Evolutionary conservation across 2,329 filamentous ascomycete genomes (phyloP).

Genomic region (Elsinoe fawcettii): DNA sequence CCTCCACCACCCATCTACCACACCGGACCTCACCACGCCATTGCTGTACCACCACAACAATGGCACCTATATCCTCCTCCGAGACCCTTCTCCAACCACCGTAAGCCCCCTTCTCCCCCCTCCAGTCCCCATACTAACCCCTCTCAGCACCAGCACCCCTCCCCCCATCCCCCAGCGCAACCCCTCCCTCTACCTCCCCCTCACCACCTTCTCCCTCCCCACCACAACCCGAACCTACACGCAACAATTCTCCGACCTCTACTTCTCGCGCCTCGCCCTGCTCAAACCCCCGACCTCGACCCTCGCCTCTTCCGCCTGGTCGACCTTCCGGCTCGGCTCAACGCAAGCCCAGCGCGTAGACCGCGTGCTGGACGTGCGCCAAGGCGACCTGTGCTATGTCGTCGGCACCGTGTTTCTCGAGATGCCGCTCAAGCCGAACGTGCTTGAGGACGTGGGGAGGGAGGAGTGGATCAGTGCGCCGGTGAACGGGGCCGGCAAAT

Average conservation of each 20-base stretch:
- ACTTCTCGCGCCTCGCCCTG: conserved; percentile 82
- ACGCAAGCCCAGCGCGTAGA: conserved; percentile 61
- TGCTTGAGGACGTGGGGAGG: conserved; percentile 72
- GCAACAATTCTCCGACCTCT: conserved; percentile 97
- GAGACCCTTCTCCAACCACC: conserved; percentile 18
- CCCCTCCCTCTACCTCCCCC: conserved; percentile 60
- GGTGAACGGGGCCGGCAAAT: conserved; percentile 61
- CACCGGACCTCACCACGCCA: background rate
- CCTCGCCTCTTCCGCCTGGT: conserved; percentile 68
- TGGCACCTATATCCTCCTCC: conserved; percentile 8
- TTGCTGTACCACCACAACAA: background rate
- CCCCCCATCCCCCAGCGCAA: conserved; percentile 43
- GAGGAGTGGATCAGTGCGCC: conserved; percentile 86
- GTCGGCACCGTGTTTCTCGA: conserved; percentile 94
- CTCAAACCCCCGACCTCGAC: conserved; percentile 77
- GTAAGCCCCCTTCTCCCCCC: conserved; percentile 10
- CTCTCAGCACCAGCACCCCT: background rate
- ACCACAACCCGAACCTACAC: conserved; percentile 65
- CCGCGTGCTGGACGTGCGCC: conserved; percentile 86
- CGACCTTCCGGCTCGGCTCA: conserved; percentile 52
- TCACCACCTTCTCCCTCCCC: conserved; percentile 66
- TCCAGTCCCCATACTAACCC: background rate
- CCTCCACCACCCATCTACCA: background rate
- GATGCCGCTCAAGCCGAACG: conserved; percentile 91
- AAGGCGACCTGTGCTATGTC: conserved; percentile 94